Evolutionary conservation across 441 rosid genomes (phyloP).

Genomic region (Jatropha podagrica): DNA sequence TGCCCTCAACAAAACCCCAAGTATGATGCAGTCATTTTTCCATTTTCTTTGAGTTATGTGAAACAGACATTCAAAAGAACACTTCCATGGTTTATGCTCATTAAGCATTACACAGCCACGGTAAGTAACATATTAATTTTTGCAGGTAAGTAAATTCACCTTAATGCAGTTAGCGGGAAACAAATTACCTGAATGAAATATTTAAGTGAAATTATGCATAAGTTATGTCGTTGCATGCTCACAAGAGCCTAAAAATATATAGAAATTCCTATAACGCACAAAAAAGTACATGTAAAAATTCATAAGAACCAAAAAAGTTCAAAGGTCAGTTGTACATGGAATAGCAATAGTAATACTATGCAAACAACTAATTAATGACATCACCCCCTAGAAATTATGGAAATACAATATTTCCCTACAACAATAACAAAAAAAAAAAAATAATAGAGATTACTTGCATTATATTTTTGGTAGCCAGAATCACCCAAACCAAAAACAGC

Average conservation of each 20-base stretch:
- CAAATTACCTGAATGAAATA: neutral
- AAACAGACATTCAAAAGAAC: neutral
- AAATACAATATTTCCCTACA: neutral
- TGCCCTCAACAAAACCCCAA: neutral
- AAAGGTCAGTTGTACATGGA: neutral
- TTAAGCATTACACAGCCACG: neutral
- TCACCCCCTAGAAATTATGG: neutral
- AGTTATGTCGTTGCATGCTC: neutral
- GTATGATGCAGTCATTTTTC: no score
- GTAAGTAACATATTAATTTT: neutral
- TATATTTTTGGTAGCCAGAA: constrained; percentile 92
- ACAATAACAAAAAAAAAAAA: neutral
- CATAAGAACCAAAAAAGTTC: neutral
- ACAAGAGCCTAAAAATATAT: neutral
- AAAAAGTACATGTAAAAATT: neutral
- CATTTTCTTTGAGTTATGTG: neutral
- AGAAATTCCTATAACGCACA: neutral
- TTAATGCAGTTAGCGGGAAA: neutral
- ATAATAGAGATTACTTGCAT: constrained; percentile 40
- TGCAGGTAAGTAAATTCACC: neutral
- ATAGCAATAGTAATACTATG: neutral
- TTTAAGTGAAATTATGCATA: neutral
- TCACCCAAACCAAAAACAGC: constrained; percentile 94
- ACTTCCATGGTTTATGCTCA: neutral
- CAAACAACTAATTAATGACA: neutral